Base-by-base conservation (phyloP, 2,329 filamentous ascomycete genomes). In the Monosporascus sp. region DNA sequence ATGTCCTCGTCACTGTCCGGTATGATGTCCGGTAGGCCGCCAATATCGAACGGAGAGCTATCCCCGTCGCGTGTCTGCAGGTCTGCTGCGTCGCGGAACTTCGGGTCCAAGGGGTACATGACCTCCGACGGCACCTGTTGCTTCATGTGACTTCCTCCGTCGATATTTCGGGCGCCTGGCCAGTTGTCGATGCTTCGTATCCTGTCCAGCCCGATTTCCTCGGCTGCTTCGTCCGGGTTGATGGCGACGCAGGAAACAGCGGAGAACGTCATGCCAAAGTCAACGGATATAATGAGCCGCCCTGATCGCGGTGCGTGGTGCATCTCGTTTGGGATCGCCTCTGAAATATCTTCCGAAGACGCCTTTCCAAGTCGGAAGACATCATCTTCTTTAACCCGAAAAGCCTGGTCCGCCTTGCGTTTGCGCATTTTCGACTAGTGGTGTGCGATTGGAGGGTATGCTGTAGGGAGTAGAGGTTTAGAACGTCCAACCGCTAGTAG, bases 261-360 rank as follows among this genome's bases (percentile, higher is more conserved):
- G 15, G 56, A 58, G 39, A 55, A 58, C 2, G 55, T 58, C 2
- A 55, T 58, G 15, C 56, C 56, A 31, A 58, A 58, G 31, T 58
- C 56, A 17, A 58, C 52, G 15, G 56, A 52, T 20, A 58, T 37
- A 38, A 55, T 55, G 15, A 58, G 41, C 4, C 49, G 51, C 49
- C 52, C 55, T 14, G 37, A 18, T 20, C 31, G 31, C 31, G 9
- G 31, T 2, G 9, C 31, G 5, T 14, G 1, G 31, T 35, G 31
- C 31, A 35, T 35, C 11, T 35, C 31, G 31, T 35, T 35, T 5
- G 14, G 11, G 11, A 14, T 35, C 31, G 31, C 31, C 31, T 35
- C 31, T 35, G 31, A 11, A 14, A 35, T 35, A 35, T 35, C 31
- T 35, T 35, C 11, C 31, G 31, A 11, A 5, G 31, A 35, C 9